Conservation (phyloP, 371 early-diverging fungal genomes). For the Basidiobolus meristosporus region DNA sequence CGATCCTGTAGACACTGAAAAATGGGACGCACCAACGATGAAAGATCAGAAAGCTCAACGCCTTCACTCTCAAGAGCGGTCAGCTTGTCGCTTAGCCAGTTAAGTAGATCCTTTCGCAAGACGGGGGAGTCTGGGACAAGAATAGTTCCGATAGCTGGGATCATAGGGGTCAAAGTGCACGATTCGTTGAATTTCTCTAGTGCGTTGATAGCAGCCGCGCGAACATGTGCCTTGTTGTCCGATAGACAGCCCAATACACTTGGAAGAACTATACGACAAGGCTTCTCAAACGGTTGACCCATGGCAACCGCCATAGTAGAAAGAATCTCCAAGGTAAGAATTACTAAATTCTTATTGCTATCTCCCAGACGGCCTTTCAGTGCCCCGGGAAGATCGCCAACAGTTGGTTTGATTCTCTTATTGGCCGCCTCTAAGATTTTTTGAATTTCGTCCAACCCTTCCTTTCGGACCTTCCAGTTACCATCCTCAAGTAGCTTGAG, state of each 20-base stretch:
- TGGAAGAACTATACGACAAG: conserved; percentile 33
- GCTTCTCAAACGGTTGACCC: conserved; percentile 69
- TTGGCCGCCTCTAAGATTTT: conserved; percentile 51
- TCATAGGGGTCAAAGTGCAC: conserved; percentile 42
- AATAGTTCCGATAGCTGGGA: conserved; percentile 35
- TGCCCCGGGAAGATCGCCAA: conserved; percentile 59
- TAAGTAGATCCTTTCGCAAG: conserved; percentile 70
- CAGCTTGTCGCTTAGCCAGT: conserved; percentile 44
- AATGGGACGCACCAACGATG: conserved; percentile 37
- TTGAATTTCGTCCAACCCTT: conserved; percentile 66
- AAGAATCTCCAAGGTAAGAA: conserved; percentile 48
- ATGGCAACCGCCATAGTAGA: conserved; percentile 53
- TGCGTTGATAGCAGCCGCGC: conserved; percentile 52
- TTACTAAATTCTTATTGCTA: conserved; percentile 74
- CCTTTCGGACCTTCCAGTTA: conserved; percentile 92
- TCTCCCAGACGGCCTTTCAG: conserved; percentile 71
- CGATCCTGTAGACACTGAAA: conserved; percentile 73
- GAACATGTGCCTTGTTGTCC: conserved; percentile 77
- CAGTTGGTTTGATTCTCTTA: conserved; percentile 62
- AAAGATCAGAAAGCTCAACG: conserved; percentile 26
- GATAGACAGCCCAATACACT: conserved; percentile 21
- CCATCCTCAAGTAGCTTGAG: conserved; percentile 19
- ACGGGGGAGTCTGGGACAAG: conserved; percentile 54
- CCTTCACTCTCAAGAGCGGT: conserved; percentile 5
- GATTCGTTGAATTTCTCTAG: conserved; percentile 46